These are phyloP conservation scores for Clohesyomyces aquaticus DNA, from an alignment of 495 filamentous ascomycete species.

Conservation along the genomic window DNA sequence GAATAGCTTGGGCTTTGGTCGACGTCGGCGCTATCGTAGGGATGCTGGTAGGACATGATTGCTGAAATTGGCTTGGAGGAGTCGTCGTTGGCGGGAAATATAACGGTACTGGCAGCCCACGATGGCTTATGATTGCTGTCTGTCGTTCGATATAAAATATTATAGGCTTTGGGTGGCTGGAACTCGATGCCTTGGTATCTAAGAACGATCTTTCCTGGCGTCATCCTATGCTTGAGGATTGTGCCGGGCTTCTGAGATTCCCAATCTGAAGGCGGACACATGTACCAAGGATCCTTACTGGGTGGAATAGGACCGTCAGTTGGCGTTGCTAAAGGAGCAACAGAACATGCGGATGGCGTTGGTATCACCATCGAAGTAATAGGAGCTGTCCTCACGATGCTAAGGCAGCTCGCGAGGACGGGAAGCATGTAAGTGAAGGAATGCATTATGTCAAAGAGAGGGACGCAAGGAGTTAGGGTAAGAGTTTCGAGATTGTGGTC, in stretches of 20 bases:
- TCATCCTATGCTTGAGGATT: background rate
- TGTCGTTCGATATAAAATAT: slow-evolving; percentile 58
- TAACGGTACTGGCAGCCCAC: slow-evolving; percentile 56
- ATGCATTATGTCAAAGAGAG: background rate
- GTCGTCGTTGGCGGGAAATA: slow-evolving; percentile 49
- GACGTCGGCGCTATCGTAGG: slow-evolving; percentile 49
- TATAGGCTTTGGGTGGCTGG: slow-evolving; percentile 45
- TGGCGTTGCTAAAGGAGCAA: background rate
- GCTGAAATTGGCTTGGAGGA: too few species aligned
- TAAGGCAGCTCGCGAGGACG: background rate
- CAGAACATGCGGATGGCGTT: background rate
- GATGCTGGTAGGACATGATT: slow-evolving; percentile 51
- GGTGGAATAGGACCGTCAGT: background rate
- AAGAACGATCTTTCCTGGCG: slow-evolving; percentile 3
- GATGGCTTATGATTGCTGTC: slow-evolving; percentile 51
- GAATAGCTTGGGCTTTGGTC: slow-evolving; percentile 45
- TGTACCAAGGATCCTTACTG: background rate
- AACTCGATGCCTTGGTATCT: background rate
- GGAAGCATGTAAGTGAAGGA: background rate
- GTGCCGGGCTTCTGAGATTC: background rate
- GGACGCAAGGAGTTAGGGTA: background rate
- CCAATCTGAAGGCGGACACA: too few species aligned
- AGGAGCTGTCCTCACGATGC: slow-evolving; percentile 4
- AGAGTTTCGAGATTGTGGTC: too few species aligned
- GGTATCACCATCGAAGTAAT: background rate